Evolutionary conservation across 2,329 filamentous ascomycete genomes (phyloP).

Genomic region (Fusarium sp.): DNA sequence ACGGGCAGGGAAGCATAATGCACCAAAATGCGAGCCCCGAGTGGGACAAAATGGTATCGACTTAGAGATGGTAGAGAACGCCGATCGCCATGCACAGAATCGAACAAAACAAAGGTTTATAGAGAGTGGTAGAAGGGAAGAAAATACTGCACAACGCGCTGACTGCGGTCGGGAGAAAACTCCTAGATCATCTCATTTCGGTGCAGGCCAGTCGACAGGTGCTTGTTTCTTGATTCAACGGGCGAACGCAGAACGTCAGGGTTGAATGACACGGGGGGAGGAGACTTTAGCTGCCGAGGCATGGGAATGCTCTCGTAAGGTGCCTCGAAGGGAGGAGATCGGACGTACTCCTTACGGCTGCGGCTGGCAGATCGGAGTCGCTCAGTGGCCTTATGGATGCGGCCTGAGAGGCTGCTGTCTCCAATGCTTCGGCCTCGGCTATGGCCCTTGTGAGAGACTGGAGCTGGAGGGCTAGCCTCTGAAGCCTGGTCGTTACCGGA

Average conservation of each 20-base stretch:
- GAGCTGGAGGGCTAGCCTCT: slow-evolving; percentile 48
- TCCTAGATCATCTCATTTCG: slow-evolving; percentile 69
- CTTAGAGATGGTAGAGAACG: slow-evolving; percentile 48
- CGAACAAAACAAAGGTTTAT: slow-evolving; percentile 39
- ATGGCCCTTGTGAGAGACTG: slow-evolving; percentile 64
- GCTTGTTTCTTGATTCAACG: slow-evolving; percentile 54
- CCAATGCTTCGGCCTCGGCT: slow-evolving; percentile 70
- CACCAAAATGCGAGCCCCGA: slow-evolving; percentile 28
- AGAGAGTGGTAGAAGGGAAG: slow-evolving; percentile 40
- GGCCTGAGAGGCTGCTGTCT: slow-evolving; percentile 67
- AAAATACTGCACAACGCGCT: slow-evolving; percentile 21
- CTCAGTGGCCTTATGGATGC: slow-evolving; percentile 71
- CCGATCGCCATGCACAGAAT: slow-evolving; percentile 59
- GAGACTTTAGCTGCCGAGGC: slow-evolving; percentile 52
- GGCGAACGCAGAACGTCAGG: slow-evolving; percentile 54
- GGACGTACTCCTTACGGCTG: slow-evolving; percentile 61
- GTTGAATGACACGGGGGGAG: slow-evolving; percentile 59
- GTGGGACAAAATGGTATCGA: slow-evolving; percentile 41
- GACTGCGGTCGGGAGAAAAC: slow-evolving; percentile 19
- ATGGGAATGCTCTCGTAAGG: slow-evolving; percentile 61
- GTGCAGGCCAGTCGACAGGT: slow-evolving; percentile 66
- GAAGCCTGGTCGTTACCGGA: slow-evolving; percentile 40
- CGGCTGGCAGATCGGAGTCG: slow-evolving; percentile 73
- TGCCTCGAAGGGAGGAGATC: slow-evolving; percentile 51
- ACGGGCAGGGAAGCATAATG: slow-evolving; percentile 6